Base-by-base conservation (phyloP, 2,329 filamentous ascomycete species). In the Coniochaeta prunicola region DNA sequence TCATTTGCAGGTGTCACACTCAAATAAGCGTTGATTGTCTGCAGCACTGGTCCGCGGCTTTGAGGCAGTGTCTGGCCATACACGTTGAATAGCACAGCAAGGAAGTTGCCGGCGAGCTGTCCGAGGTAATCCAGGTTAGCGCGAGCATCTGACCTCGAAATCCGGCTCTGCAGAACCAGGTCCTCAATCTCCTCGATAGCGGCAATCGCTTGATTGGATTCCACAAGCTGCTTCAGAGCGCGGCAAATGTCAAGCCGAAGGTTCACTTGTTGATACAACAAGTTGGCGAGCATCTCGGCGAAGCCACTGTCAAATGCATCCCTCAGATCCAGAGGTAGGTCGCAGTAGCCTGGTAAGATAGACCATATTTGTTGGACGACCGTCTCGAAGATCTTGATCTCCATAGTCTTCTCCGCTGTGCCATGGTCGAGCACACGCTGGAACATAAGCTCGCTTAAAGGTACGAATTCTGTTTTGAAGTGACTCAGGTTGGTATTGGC, bases 71-170 rank as follows among this genome's bases (percentile, higher is more conserved):
- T 99, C 73, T 97, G 90, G 63, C 90, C 96, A 76, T 99, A 99
- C 50, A 99, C 93, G 70, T 99, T 99, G 80, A 99, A 97, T n/a
- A 99, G 78, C 0, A 97, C 93, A 7, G 94, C 92, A 45, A 99
- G 84, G 74, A 99, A 83, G 67, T 97, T 97, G 61, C 88, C 88
- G 1, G 93, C 83, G 69, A 94, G 92, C 1, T 78, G 77, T 17
- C 90, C 86, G 13, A 99, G 79, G 70, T 96, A 88, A n/a, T 85
- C 77, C 40, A 97, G 76, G 69, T 97, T 97, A 73, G 87, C 87
- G 70, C 85, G 78, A 0, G 94, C 93, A 40, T 86, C 80, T 4
- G 79, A 82, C 70, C 89, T 92, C 4, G 89, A 86, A 15, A 97
- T 83, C 56, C 92, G 82, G 66, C 89, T 88, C 70, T 93, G 90